These are phyloP conservation scores for Trichoderma semiorbis DNA, from an alignment of 2,329 filamentous ascomycete genomes.

Conservation along the genomic window DNA sequence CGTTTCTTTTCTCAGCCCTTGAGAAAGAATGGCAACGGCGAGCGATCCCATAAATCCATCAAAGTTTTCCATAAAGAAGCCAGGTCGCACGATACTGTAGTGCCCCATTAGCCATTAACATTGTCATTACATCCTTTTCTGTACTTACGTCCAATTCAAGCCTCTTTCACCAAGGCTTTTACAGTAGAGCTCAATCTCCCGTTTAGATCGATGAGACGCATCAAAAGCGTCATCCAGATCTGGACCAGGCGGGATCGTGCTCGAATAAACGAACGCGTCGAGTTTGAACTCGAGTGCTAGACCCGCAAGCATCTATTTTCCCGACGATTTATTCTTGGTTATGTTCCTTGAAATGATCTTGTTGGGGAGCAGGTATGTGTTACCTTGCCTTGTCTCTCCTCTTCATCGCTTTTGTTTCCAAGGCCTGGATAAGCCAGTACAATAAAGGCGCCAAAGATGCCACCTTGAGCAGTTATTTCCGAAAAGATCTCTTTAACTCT, in stretches of 20 bases:
- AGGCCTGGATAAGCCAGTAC: conserved; percentile 12
- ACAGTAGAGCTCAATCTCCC: conserved; percentile 2
- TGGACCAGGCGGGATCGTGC: conserved; percentile 2
- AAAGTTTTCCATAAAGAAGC: conserved; percentile 18
- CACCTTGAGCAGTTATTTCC: background rate
- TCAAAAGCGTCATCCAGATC: background rate
- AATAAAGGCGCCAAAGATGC: conserved; percentile 3
- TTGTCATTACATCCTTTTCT: background rate
- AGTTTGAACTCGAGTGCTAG: conserved; percentile 5
- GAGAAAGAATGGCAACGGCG: background rate
- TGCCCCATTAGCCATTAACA: background rate
- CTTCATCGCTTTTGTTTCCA: conserved; percentile 10
- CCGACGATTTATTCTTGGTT: background rate
- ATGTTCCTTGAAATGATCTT: background rate
- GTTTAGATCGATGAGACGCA: conserved; percentile 1
- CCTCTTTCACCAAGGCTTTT: background rate
- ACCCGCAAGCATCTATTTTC: background rate
- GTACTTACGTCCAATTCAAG: conserved; percentile 10
- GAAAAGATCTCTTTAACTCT: background rate
- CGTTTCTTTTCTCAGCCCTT: background rate
- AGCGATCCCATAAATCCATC: conserved; percentile 10
- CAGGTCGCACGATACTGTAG: background rate
- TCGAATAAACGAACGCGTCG: conserved; percentile 6
- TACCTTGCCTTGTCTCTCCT: conserved; percentile 15
- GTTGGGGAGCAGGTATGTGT: background rate